Evolutionary conservation across 2,329 filamentous ascomycete species (phyloP).

Genomic region (Ceratocystis lukuohia): DNA sequence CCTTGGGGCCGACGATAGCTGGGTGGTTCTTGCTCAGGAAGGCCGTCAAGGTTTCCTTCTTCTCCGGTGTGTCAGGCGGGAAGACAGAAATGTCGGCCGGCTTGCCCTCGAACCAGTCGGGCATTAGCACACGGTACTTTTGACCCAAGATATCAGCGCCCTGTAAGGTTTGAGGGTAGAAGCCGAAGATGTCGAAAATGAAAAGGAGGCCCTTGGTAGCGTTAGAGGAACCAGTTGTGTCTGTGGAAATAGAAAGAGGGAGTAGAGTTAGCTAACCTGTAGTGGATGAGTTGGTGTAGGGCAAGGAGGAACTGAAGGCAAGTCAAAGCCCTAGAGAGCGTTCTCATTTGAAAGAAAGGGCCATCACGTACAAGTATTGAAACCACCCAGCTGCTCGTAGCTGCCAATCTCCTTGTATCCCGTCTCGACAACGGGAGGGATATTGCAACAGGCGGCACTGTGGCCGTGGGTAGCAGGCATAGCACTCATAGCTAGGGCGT

Average conservation of each 20-base stretch:
- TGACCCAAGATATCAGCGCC: conserved; percentile 54
- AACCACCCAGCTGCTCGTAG: conserved; percentile 42
- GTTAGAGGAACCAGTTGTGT: conserved; percentile 36
- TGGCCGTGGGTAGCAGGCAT: conserved; percentile 41
- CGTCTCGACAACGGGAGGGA: conserved; percentile 35
- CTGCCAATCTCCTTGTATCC: conserved; percentile 42
- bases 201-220: conserved; percentile 46
- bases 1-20: conserved; percentile 33
- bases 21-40: conserved; percentile 45
- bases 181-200: conserved; percentile 57
- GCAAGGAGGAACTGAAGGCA: not conserved
- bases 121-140: conserved; percentile 78
- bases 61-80: conserved; percentile 51
- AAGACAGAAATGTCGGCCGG: conserved; percentile 47
- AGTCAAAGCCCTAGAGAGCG: not conserved
- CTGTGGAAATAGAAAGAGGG: conserved; percentile 22
- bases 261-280: not conserved
- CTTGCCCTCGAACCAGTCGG: conserved; percentile 76
- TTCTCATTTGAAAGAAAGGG: not conserved
- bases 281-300: no score
- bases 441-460: conserved; percentile 43
- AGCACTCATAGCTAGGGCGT: conserved; percentile 31
- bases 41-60: conserved; percentile 42
- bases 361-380: conserved; percentile 35
- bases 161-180: conserved; percentile 56